Evolutionary conservation across 2,329 filamentous ascomycete genomes (phyloP).

Genomic region (Domatiomyces globalis): DNA sequence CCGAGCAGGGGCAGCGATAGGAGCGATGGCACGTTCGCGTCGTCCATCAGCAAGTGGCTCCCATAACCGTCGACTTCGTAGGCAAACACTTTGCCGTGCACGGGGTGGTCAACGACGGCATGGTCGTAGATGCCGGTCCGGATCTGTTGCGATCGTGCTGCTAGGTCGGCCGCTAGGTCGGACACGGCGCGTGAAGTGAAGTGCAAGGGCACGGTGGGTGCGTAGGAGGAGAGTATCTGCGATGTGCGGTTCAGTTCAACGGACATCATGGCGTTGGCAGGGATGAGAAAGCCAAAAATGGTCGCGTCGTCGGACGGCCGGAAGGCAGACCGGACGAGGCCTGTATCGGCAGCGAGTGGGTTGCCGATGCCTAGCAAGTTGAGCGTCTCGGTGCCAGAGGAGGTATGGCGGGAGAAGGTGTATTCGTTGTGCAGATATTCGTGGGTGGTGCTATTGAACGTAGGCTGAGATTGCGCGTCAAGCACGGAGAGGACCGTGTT

Average conservation of each 20-base stretch:
- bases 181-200: constrained; percentile 20
- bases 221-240: constrained; percentile 45
- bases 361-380: constrained; percentile 76
- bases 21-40: constrained; percentile 50
- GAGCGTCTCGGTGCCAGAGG: constrained; percentile 77
- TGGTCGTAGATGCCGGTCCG: constrained; percentile 69
- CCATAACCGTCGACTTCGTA: constrained; percentile 54
- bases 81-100: constrained; percentile 47
- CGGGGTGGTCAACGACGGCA: constrained; percentile 45
- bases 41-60: constrained; percentile 49
- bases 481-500: constrained; percentile 60
- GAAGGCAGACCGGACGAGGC: constrained; percentile 80
- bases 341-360: constrained; percentile 69
- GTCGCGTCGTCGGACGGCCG: constrained; percentile 90
- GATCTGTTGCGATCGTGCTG: constrained; percentile 50
- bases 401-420: constrained; percentile 71
- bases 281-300: constrained; percentile 87
- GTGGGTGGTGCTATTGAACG: constrained; percentile 57
- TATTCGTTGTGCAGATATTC: constrained; percentile 60
- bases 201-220: background rate
- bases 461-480: constrained; percentile 62
- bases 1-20: constrained; percentile 42
- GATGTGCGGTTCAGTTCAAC: constrained; percentile 70
- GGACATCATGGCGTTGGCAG: constrained; percentile 90
- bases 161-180: constrained; percentile 32